Evolutionary conservation across 148 eudicot species (phyloP).

Genomic region (Rhododendron simsii): DNA sequence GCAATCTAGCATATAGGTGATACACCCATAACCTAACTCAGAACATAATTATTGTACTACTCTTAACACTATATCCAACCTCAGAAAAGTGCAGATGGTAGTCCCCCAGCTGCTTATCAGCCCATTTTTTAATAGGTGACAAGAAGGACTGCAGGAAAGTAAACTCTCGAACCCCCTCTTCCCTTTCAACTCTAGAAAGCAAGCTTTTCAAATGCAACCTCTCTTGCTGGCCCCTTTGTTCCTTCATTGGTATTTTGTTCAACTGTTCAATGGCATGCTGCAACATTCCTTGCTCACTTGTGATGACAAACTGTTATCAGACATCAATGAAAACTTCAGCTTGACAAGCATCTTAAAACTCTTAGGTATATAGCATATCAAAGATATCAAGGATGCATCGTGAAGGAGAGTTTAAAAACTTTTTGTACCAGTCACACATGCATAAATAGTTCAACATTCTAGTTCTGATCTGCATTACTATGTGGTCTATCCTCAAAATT

Average conservation of each 20-base stretch:
- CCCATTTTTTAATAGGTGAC: slow-evolving; percentile 85
- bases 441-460: neutral
- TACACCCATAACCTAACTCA: neutral
- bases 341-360: neutral
- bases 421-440: neutral
- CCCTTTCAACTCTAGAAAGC: slow-evolving; percentile 64
- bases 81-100: slow-evolving; percentile 81
- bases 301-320: slow-evolving; percentile 68
- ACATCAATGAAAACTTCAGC: neutral
- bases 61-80: slow-evolving; percentile 36
- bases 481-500: neutral
- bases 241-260: slow-evolving; percentile 82
- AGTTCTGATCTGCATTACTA: neutral
- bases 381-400: neutral
- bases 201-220: slow-evolving; percentile 80
- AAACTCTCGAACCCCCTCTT: slow-evolving; percentile 52
- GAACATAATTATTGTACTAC: slow-evolving; percentile 2
- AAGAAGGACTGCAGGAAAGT: slow-evolving; percentile 84
- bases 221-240: slow-evolving; percentile 95
- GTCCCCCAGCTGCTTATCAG: slow-evolving; percentile 82
- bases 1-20: neutral
- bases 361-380: neutral
- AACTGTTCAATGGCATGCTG: slow-evolving; percentile 79
- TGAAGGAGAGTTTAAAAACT: neutral
- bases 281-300: slow-evolving; percentile 79